Evolutionary conservation across 192 early-diverging fungal genomes (phyloP), one percentile per base, ranked within the genome.

Genomic region (Phlyctochytrium bullatum): DNA sequence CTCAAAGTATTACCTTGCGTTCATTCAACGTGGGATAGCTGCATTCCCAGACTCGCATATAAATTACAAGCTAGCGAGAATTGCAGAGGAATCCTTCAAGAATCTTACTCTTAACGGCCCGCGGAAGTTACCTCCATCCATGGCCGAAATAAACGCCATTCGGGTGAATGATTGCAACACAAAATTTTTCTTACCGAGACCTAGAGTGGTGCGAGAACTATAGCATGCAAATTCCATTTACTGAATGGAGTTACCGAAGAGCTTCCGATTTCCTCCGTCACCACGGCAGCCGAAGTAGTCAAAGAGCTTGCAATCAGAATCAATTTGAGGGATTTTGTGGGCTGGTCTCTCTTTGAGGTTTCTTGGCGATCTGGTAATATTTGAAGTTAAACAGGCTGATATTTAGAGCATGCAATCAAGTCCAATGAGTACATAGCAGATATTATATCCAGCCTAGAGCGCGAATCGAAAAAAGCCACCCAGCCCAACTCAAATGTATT

Each of bases 341-440:
- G 82, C 16, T 85, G 83, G 83, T 82, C 83, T n/a, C 59, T 85
- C 12, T 85, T 75, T 65, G 73, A 76, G 35, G 59, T 68, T 1
- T 35, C 64, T n/a, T 51, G 60, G 35, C 67, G 73, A 25, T 25
- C 31, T 14, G 73, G 69, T 78, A 3, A 50, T 35, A 31, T 16
- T 62, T 6, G 27, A 2, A 70, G 24, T 17, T 36, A 31, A 31
- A 20, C 4, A 30, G 29, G 28, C 24, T 24, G n/a, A 30, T 73
- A 53, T 17, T 56, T 28, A 66, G 78, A 84, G 27, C 52, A 62
- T 23, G 74, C 75, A 12, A 59, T 85, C 20, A 80, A 79, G 61
- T 74, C 78, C n/a, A 75, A 69, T 2, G 83, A 85, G n/a, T 85
- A 84, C 56, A 62, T 85, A 25, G 59, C 72, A 16, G 83, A 85